Base-by-base conservation (phyloP, 2,329 filamentous ascomycete genomes). In the Colletotrichum magnum region DNA sequence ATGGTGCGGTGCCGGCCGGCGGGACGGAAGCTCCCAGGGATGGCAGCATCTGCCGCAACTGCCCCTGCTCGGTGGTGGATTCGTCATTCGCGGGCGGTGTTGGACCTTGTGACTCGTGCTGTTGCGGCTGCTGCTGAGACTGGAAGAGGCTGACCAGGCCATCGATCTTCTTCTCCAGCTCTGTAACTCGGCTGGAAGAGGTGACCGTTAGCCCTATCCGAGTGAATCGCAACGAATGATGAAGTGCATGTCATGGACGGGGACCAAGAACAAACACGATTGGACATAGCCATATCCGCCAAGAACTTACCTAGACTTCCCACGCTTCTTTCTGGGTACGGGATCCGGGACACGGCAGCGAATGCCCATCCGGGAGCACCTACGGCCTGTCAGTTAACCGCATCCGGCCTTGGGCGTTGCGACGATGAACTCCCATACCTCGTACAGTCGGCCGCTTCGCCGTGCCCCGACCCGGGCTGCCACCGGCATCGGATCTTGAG, bases 81-180 rank as follows among this genome's bases (percentile, higher is more conserved):
- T 15, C n/a, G 5, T 15, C 52, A 13, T 26, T 51, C 4, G 24
- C 28, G 2, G 48, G 28, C 18, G 64, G 18, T 7, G 50, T 24
- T 16, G n/a, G 16, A 16, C 10, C 43, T 48, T 58, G 50, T 10
- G 10, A 6, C 10, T 51, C 41, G 4, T 6, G 48, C 7, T 39
- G 21, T 41, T 59, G 45, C 4, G 48, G 0, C 4, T 75, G 74
- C 21, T 78, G 76, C 54, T 73, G 77, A 15, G 76, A 75, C 5
- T 78, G 77, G 9, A 82, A 75, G 5, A 82, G 75, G 4, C 77
- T 80, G 57, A 82, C 77, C 24, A 82, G 77, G 47, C 79, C 79
- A n/a, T 82, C 80, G 36, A 82, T 80, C 68, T 81, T 82, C 59
- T 79, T 76, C 61, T 82, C 80, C 2, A 82, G 53, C 47, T 80